phyloP scores from a whole-genome alignment of 371 early-diverging fungal species.

The Zopfochytrium polystomum region DNA sequence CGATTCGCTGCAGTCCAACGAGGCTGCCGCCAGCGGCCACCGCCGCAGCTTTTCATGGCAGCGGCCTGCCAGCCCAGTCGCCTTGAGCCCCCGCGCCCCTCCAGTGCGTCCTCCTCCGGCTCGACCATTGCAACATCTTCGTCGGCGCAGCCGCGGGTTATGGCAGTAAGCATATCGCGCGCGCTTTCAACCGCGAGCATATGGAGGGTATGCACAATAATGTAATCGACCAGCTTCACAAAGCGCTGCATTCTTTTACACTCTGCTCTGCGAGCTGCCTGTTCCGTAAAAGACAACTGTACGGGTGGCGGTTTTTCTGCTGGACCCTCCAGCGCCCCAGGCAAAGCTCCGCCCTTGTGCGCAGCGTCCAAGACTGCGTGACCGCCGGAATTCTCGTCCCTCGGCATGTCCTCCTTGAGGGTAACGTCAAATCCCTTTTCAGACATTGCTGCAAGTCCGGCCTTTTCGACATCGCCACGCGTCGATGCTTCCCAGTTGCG shows the following conservation, averaged over 20 bases:
- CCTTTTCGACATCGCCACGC: constrained; percentile 32
- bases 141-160: constrained; percentile 40
- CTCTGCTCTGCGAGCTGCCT: constrained; percentile 46
- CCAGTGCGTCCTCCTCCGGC: constrained; percentile 2
- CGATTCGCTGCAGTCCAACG: constrained; percentile 4
- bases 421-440: constrained; percentile 36
- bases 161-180: constrained; percentile 29
- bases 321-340: constrained; percentile 7
- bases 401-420: constrained; percentile 11
- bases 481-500: constrained; percentile 21
- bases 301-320: neutral
- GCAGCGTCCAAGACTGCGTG: constrained; percentile 4
- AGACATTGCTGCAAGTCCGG: constrained; percentile 30
- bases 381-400: neutral
- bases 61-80: too few relatives aligned
- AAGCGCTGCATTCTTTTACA: constrained; percentile 42
- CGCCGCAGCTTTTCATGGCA: too few relatives aligned
- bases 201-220: constrained; percentile 39
- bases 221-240: constrained; percentile 46
- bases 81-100: too few relatives aligned
- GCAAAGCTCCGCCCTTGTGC: neutral
- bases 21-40: too few relatives aligned
- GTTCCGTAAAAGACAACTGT: constrained; percentile 45
- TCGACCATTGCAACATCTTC: constrained; percentile 31
- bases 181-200: constrained; percentile 35